phyloP scores from a whole-genome alignment of 2,329 filamentous ascomycete species.

The Lasiodiplodia citricola region DNA sequence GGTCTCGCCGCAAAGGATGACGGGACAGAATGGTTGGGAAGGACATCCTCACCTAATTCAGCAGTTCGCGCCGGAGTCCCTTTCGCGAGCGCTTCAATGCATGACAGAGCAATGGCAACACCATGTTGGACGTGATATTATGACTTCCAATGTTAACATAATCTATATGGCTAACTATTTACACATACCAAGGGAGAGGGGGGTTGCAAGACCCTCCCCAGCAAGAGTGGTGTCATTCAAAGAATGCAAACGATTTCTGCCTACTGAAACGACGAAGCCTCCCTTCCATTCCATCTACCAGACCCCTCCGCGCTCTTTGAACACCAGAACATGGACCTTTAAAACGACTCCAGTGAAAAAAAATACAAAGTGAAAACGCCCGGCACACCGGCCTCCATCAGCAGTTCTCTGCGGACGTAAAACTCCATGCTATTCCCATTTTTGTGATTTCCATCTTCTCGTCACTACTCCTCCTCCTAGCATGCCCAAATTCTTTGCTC shows the following conservation, averaged over 20 bases:
- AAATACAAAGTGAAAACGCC: not conserved
- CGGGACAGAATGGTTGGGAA: not conserved
- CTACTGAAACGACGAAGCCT: not conserved
- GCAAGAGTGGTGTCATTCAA: not conserved
- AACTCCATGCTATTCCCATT: not conserved
- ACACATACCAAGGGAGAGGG: not conserved
- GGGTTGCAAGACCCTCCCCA: not conserved
- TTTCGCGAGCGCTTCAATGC: not conserved
- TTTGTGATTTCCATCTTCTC: not conserved
- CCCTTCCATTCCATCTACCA: not conserved
- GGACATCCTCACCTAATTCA: too few species aligned
- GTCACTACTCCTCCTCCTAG: not conserved
- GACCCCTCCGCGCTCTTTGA: not conserved
- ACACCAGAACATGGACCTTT: not conserved
- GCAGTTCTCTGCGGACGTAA: not conserved
- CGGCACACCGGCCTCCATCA: not conserved
- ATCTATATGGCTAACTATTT: not conserved
- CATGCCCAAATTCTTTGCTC: not conserved
- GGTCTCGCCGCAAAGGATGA: not conserved
- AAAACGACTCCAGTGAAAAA: not conserved
- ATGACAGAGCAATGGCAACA: not conserved
- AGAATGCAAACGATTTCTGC: not conserved
- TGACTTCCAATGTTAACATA: not conserved
- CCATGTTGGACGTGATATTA: not conserved
- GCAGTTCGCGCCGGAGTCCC: not conserved